Evolutionary conservation across 2,329 filamentous ascomycete genomes (phyloP).

Genomic region (Cephalotrichum gorgonifer): DNA sequence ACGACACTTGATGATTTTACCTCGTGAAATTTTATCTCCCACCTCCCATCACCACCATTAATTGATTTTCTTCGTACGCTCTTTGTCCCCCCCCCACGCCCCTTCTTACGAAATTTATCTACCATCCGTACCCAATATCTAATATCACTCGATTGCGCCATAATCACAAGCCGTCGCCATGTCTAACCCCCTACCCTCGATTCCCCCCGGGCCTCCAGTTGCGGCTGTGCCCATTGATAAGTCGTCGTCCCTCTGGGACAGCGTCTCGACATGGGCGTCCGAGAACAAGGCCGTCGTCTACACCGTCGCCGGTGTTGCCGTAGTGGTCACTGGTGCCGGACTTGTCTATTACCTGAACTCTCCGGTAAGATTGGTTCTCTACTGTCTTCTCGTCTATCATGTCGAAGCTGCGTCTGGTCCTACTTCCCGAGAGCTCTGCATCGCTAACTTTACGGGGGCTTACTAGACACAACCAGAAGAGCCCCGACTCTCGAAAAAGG

Average conservation of each 20-base stretch:
- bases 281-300: slow-evolving; percentile 95
- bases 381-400: slow-evolving; percentile 6
- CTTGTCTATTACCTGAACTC: slow-evolving; percentile 79
- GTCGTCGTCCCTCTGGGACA: slow-evolving; percentile 73
- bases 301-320: slow-evolving; percentile 87
- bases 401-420: not conserved
- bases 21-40: slow-evolving; percentile 1
- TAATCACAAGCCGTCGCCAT: slow-evolving; percentile 17
- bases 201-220: slow-evolving; percentile 31
- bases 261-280: slow-evolving; percentile 81
- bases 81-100: slow-evolving; percentile 16
- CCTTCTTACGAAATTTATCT: slow-evolving; percentile 11
- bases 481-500: slow-evolving; percentile 76
- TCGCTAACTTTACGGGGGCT: not conserved
- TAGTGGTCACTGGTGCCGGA: slow-evolving; percentile 84
- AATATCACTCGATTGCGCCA: slow-evolving; percentile 4
- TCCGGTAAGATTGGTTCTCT: slow-evolving; percentile 31
- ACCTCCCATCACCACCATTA: not conserved
- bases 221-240: slow-evolving; percentile 38
- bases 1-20: slow-evolving; percentile 5
- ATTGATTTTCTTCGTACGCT: not conserved
- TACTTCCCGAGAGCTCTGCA: not conserved
- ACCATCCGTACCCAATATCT: slow-evolving; percentile 11
- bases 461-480: slow-evolving; percentile 19
- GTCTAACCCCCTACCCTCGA: slow-evolving; percentile 36